Conservation (phyloP, 1,284 basidiomycete species). For the Trichosporon ovoides region DNA sequence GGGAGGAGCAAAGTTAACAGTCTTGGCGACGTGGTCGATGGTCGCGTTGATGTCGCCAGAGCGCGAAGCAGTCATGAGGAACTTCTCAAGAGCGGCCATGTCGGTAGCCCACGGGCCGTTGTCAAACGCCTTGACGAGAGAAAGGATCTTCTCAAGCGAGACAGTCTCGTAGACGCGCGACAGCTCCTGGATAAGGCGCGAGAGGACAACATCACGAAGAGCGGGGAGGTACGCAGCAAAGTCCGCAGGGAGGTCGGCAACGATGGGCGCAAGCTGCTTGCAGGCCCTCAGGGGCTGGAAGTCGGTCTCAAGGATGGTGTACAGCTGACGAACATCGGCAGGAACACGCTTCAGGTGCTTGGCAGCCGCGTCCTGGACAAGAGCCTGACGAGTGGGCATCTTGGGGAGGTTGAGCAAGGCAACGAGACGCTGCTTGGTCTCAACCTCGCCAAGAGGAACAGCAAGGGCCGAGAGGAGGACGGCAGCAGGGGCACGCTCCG, state of each 20-base stretch:
- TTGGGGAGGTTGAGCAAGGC: slow-evolving; percentile 79
- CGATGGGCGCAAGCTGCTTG: slow-evolving; percentile 72
- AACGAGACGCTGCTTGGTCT: slow-evolving; percentile 72
- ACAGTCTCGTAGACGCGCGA: slow-evolving; percentile 91
- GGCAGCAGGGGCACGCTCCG: slow-evolving; percentile 77
- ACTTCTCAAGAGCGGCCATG: slow-evolving; percentile 76
- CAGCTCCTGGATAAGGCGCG: slow-evolving; percentile 87
- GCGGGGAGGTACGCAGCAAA: slow-evolving; percentile 82
- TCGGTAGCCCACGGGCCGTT: slow-evolving; percentile 56
- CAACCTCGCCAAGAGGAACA: slow-evolving; percentile 74
- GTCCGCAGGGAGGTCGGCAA: slow-evolving; percentile 58
- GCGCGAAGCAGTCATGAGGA: slow-evolving; percentile 85
- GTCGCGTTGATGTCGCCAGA: slow-evolving; percentile 82
- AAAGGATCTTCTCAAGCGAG: slow-evolving; percentile 68
- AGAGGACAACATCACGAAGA: slow-evolving; percentile 85
- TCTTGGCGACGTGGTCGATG: slow-evolving; percentile 82
- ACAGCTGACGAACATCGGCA: slow-evolving; percentile 72
- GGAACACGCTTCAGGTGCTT: slow-evolving; percentile 78
- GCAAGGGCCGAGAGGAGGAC: slow-evolving; percentile 90
- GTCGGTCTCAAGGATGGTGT: slow-evolving; percentile 85
- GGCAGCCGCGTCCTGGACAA: slow-evolving; percentile 80
- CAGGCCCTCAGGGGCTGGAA: slow-evolving; percentile 93
- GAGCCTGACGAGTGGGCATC: slow-evolving; percentile 77
- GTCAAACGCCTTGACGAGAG: slow-evolving; percentile 69
- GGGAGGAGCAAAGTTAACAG: slow-evolving; percentile 64